These are phyloP conservation scores for Malassezia arunalokei DNA, from an alignment of 1,284 basidiomycete species.

Conservation along the genomic window DNA sequence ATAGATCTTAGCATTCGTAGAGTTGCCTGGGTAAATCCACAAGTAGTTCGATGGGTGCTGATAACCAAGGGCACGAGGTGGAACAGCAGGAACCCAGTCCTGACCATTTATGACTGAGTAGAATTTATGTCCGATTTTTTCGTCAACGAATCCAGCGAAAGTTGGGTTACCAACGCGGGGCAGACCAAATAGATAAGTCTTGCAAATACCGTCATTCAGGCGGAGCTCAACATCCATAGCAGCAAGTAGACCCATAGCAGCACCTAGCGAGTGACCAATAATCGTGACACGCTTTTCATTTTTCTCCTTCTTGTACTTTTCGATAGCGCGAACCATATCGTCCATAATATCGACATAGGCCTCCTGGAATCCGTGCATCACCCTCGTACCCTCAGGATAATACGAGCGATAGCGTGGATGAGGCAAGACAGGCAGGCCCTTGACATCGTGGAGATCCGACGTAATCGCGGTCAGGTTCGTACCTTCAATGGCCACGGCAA, in stretches of 20 bases:
- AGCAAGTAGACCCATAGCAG: conserved; percentile 28
- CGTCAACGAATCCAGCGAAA: conserved; percentile 26
- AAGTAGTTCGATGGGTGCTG: conserved; percentile 26
- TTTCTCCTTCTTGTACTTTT: conserved; percentile 17
- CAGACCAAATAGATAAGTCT: conserved; percentile 26
- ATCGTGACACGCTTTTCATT: conserved; percentile 22
- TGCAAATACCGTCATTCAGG: conserved; percentile 16
- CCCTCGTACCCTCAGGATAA: conserved; percentile 17
- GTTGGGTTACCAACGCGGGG: conserved; percentile 27
- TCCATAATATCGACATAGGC: conserved; percentile 27
- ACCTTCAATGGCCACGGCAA: conserved; percentile 30
- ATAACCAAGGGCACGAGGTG: conserved; percentile 21
- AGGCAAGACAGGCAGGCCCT: conserved; percentile 16
- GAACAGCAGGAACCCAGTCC: conserved; percentile 27
- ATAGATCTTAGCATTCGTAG: conserved; percentile 21
- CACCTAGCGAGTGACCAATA: conserved; percentile 34
- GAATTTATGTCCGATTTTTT: conserved; percentile 17
- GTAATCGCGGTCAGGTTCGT: conserved; percentile 26
- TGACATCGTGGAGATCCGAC: conserved; percentile 23
- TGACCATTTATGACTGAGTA: conserved; percentile 26
- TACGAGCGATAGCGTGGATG: conserved; percentile 19
- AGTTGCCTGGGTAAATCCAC: conserved; percentile 30
- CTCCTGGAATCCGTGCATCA: conserved; percentile 32
- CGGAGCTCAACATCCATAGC: conserved; percentile 25
- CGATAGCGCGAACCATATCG: conserved; percentile 20